Conservation (phyloP, 1,139 yeast genomes). For the Scheffersomyces quercinus region DNA sequence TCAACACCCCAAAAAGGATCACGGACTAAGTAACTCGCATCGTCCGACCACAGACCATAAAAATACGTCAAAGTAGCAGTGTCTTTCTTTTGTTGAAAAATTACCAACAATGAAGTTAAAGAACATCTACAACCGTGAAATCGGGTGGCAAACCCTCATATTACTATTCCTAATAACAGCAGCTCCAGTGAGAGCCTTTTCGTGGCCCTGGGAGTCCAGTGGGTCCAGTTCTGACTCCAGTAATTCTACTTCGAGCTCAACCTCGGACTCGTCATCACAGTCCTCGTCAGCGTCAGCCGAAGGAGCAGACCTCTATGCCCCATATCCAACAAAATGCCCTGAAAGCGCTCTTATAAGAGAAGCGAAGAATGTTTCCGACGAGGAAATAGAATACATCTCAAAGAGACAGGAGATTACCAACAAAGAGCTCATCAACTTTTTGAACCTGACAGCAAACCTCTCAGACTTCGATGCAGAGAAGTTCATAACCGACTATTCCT, state of each 20-base stretch:
- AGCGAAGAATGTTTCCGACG: slow-evolving; percentile 25
- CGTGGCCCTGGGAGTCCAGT: slow-evolving; percentile 1
- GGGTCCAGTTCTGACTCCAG: slow-evolving; percentile 4
- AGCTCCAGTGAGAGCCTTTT: background rate
- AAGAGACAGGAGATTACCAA: slow-evolving; percentile 34
- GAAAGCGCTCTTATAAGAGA: slow-evolving; percentile 18
- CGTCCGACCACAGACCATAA: too few relatives aligned
- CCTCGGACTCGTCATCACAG: slow-evolving; percentile 1
- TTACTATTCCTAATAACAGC: background rate
- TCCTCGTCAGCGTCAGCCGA: background rate
- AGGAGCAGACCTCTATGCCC: slow-evolving; percentile 25
- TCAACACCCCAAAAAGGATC: too few relatives aligned
- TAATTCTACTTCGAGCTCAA: slow-evolving; percentile 3
- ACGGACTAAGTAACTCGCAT: too few relatives aligned
- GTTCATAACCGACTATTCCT: slow-evolving; percentile 26
- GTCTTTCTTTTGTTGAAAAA: too few relatives aligned
- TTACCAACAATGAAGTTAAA: too few relatives aligned
- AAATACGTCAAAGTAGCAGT: too few relatives aligned
- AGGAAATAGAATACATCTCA: slow-evolving; percentile 30
- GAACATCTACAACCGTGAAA: too few relatives aligned
- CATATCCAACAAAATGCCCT: slow-evolving; percentile 30
- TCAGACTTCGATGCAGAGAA: slow-evolving; percentile 33
- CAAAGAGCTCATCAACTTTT: slow-evolving; percentile 29
- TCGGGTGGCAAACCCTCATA: too few relatives aligned
- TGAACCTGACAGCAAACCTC: slow-evolving; percentile 32